Base-by-base conservation (phyloP, 2,329 filamentous ascomycete species). In the Microcera coccophila region DNA sequence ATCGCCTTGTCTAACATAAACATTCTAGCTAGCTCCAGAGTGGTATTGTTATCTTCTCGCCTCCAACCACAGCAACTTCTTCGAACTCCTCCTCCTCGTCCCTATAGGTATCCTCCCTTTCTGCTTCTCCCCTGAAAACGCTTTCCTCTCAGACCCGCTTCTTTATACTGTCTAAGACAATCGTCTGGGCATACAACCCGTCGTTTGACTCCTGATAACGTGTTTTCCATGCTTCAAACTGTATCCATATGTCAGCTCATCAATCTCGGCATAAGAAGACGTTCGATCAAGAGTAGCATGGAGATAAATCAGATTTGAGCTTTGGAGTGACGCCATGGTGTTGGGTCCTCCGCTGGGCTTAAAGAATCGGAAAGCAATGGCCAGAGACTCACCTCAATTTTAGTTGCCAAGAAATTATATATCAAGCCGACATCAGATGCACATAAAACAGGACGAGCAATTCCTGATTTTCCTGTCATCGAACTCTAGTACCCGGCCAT, bases 381-480 rank as follows among this genome's bases (percentile, higher is more conserved):
- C 9, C 41, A 42, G 7, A 48, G 50, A 10, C 42, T 37, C 5
- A 29, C 26, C 18, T 53, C 8, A 34, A 38, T 8, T 68, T 66
- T 45, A 43, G 47, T 9, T 69, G 62, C 28, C 50, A 62, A 36
- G 65, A 69, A 38, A 24, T 48, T 18, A 63, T 64, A 14, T 68
- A 66, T 33, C 19, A 51, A 4, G 36, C 61, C 12, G 51, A 57
- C 8, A 62, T 65, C 5, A 53, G 47, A 2, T 69, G 65, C 48
- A 63, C 61, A 15, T 65, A 68, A 51, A 69, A 69, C 48, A 21
- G 36, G 7, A 62, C 55, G n/a, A 56, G 53, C 3, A 47, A 62
- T 24, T n/a, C n/a, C n/a, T n/a, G n/a, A n/a, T n/a, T 68, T 66
- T 36, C 33, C 4, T n/a, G 10, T 35, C 16, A 19, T 5, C 33